Evolutionary conservation across 176 grass and related monocot species (phyloP).

Genomic region (Cenchrus fungigraminus): DNA sequence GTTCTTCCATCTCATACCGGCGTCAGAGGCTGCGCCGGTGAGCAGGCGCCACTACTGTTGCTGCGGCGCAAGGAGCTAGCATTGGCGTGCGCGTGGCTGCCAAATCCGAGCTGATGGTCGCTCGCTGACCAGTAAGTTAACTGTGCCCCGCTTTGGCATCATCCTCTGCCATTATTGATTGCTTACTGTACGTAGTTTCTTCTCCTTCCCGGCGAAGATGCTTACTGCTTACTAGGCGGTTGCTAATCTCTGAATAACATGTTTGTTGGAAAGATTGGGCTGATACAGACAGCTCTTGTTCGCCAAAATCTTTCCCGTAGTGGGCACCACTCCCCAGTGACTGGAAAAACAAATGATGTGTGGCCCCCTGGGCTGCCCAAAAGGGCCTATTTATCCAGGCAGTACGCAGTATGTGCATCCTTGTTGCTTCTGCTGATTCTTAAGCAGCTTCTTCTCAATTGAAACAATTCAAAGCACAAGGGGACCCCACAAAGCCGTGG

Average conservation of each 20-base stretch:
- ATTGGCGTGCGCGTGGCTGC: neutral
- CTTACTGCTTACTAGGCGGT: too few relatives aligned
- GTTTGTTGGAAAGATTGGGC: neutral
- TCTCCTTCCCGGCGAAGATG: neutral
- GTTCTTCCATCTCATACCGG: conserved; percentile 18
- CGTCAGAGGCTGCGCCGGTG: conserved; percentile 33
- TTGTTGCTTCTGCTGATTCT: neutral
- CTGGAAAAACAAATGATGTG: neutral
- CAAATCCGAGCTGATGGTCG: conserved; percentile 12
- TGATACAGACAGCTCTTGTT: neutral
- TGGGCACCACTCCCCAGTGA: neutral
- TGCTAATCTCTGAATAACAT: neutral
- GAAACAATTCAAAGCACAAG: conserved; percentile 2
- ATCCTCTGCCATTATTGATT: conserved; percentile 16
- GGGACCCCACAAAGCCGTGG: neutral
- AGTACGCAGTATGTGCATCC: conserved; percentile 20
- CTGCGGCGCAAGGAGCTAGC: conserved; percentile 22
- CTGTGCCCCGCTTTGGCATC: conserved; percentile 8
- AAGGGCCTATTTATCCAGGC: conserved; percentile 26
- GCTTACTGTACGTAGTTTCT: neutral
- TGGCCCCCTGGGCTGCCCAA: conserved; percentile 14
- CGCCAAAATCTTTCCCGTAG: neutral
- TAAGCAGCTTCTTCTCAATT: conserved; percentile 12
- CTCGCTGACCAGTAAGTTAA: conserved; percentile 34
- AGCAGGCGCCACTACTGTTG: conserved; percentile 24